These are phyloP conservation scores for Diaporthe velutina DNA, from an alignment of 2,329 filamentous ascomycete species.

Conservation along the genomic window DNA sequence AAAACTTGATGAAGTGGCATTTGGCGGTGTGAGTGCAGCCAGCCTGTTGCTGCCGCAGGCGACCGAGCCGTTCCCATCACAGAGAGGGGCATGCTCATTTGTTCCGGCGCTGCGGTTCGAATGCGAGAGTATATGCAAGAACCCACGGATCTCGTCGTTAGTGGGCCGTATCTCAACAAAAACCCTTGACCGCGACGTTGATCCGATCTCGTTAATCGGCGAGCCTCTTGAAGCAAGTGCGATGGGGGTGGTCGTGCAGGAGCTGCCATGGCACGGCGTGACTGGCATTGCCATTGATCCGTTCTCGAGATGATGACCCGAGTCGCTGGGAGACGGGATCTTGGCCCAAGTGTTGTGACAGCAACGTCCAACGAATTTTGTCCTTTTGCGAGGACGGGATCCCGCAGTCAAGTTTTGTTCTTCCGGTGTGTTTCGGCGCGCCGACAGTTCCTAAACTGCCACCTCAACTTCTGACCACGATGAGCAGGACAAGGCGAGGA, in stretches of 20 bases:
- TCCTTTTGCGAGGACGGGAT: slow-evolving; percentile 16
- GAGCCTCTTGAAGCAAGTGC: not conserved
- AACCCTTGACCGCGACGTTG: slow-evolving; percentile 23
- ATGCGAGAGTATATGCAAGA: slow-evolving; percentile 34
- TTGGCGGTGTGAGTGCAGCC: slow-evolving; percentile 47
- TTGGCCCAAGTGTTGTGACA: not conserved
- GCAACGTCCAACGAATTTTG: slow-evolving; percentile 5
- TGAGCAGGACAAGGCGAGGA: slow-evolving; percentile 8
- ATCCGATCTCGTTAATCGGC: slow-evolving; percentile 33
- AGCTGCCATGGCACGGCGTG: not conserved
- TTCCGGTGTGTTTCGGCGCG: not conserved
- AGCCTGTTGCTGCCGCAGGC: slow-evolving; percentile 45
- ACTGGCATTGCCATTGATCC: not conserved
- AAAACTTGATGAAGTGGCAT: slow-evolving; percentile 28
- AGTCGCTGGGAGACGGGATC: slow-evolving; percentile 9
- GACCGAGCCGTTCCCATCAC: slow-evolving; percentile 42
- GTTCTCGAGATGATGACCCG: slow-evolving; percentile 2
- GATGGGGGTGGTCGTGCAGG: slow-evolving; percentile 6
- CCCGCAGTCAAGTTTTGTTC: slow-evolving; percentile 9
- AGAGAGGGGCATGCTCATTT: slow-evolving; percentile 24
- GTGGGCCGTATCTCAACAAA: slow-evolving; percentile 35
- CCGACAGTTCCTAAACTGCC: not conserved
- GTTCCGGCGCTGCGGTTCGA: slow-evolving; percentile 33
- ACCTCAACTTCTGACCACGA: not conserved
- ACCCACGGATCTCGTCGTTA: slow-evolving; percentile 25